Evolutionary conservation across 2,329 filamentous ascomycete genomes (phyloP).

Genomic region (Penicillium griseofulvum): DNA sequence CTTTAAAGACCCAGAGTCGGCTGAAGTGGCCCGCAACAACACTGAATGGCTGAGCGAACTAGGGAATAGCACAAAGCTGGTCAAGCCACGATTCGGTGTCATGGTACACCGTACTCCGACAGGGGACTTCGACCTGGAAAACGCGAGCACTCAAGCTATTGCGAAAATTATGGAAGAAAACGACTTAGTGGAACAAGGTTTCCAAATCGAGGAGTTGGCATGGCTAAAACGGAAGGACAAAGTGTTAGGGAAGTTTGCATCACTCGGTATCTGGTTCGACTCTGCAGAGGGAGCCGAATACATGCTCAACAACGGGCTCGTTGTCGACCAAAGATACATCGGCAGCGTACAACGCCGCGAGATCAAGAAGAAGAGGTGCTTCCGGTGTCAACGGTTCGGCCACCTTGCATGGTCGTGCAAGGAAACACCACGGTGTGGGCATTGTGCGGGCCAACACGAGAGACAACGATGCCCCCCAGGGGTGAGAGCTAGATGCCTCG

Average conservation of each 20-base stretch:
- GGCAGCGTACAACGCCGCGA: too few species aligned
- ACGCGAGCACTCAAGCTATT: neutral
- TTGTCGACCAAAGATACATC: too few species aligned
- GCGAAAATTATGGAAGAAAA: neutral
- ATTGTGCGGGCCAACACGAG: too few species aligned
- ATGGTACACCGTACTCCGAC: neutral
- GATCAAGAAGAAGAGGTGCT: too few species aligned
- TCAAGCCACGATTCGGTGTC: neutral
- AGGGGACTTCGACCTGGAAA: neutral
- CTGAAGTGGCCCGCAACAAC: neutral
- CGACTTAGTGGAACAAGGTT: neutral
- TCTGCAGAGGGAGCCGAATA: too few species aligned
- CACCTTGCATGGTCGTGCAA: too few species aligned
- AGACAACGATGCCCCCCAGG: constrained; percentile 13
- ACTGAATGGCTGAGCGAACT: constrained; percentile 14
- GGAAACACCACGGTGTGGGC: too few species aligned
- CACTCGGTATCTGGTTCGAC: neutral
- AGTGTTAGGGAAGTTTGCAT: constrained; percentile 10
- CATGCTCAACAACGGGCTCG: too few species aligned
- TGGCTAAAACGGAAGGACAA: too few species aligned
- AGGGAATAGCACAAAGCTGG: constrained; percentile 9
- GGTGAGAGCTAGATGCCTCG: constrained; percentile 1
- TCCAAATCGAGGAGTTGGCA: too few species aligned
- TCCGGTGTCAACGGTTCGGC: too few species aligned
- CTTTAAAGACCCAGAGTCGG: neutral